A percentile compares a stretch with the other conserved stretches of the same genome.
These are phyloP conservation scores for Cytospora chrysosperma DNA, from an alignment of 2,329 filamentous ascomycete species.

Conservation along the genomic window DNA sequence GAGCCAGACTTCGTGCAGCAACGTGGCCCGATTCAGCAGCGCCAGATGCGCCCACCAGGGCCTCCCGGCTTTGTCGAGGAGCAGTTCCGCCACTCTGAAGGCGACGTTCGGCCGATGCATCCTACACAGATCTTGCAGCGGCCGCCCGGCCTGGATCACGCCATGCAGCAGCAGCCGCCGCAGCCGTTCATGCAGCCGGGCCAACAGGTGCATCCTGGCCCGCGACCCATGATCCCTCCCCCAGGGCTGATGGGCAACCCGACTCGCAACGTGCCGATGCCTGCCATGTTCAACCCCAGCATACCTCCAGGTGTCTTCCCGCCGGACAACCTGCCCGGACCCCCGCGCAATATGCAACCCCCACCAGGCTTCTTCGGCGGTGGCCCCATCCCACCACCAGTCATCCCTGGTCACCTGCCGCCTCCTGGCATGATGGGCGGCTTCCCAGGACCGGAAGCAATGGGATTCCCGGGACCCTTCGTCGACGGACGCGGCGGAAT, in stretches of 20 bases:
- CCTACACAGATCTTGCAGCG: slow-evolving; percentile 66
- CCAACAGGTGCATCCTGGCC: slow-evolving; percentile 40
- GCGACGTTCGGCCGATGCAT: slow-evolving; percentile 49
- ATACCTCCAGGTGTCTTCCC: slow-evolving; percentile 51
- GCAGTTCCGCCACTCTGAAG: slow-evolving; percentile 48
- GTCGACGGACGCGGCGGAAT: slow-evolving; percentile 46
- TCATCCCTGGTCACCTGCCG: slow-evolving; percentile 46
- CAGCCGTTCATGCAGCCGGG: slow-evolving; percentile 42
- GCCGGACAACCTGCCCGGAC: slow-evolving; percentile 50
- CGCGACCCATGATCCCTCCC: slow-evolving; percentile 57
- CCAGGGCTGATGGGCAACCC: slow-evolving; percentile 47
- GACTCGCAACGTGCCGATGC: slow-evolving; percentile 50
- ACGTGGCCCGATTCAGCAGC: slow-evolving; percentile 37
- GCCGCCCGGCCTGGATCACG: slow-evolving; percentile 58
- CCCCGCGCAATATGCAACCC: slow-evolving; percentile 46
- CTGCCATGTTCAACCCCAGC: slow-evolving; percentile 58
- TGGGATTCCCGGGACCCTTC: slow-evolving; percentile 50
- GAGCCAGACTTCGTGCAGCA: slow-evolving; percentile 49
- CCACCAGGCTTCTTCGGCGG: slow-evolving; percentile 59
- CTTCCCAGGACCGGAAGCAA: slow-evolving; percentile 54
- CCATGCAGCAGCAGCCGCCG: slow-evolving; percentile 44
- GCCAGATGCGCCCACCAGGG: slow-evolving; percentile 45
- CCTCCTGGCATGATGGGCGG: slow-evolving; percentile 52
- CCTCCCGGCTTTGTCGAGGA: slow-evolving; percentile 57
- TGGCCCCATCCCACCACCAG: slow-evolving; percentile 38